Conservation (phyloP, 2,329 filamentous ascomycete genomes). For the Botrytis cinerea region DNA sequence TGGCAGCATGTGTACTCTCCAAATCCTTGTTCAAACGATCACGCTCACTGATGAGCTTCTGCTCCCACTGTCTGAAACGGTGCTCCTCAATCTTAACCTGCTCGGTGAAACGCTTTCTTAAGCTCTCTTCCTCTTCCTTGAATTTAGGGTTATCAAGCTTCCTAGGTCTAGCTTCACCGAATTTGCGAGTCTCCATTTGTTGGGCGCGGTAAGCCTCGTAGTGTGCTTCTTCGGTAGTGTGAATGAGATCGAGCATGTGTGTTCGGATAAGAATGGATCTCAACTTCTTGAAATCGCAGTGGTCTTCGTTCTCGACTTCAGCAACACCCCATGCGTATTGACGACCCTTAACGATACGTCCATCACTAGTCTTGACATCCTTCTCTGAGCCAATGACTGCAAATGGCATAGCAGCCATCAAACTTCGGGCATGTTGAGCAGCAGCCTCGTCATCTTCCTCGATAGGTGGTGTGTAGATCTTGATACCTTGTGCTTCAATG, state of each 20-base stretch:
- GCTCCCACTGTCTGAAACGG: slow-evolving; percentile 98
- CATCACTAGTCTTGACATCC: slow-evolving; percentile 95
- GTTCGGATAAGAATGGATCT: slow-evolving; percentile 98
- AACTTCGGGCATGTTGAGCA: slow-evolving; percentile 87
- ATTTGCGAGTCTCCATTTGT: slow-evolving; percentile 99
- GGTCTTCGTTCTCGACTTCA: slow-evolving; percentile 99
- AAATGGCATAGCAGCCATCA: slow-evolving; percentile 98
- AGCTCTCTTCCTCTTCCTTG: slow-evolving; percentile 98
- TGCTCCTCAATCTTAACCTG: slow-evolving; percentile 99
- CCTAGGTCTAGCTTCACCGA: slow-evolving; percentile 92
- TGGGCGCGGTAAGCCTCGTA: slow-evolving; percentile 99
- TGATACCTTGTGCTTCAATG: slow-evolving; percentile 98
- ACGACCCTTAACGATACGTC: slow-evolving; percentile 96
- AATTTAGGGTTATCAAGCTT: slow-evolving; percentile 99
- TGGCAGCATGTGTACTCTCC: slow-evolving; percentile 92
- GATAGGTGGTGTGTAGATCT: slow-evolving; percentile 97
- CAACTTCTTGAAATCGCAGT: slow-evolving; percentile 99
- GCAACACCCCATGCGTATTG: slow-evolving; percentile 99
- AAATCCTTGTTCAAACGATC: slow-evolving; percentile 99
- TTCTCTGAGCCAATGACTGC: slow-evolving; percentile 99
- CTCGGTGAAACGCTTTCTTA: slow-evolving; percentile 98
- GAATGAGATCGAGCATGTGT: slow-evolving; percentile 99
- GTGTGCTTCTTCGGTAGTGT: slow-evolving; percentile 98
- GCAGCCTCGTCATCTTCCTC: slow-evolving; percentile 98
- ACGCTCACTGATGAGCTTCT: slow-evolving; percentile 98